Base-by-base conservation (phyloP, 768 basidiomycete species). In the Hebeloma cylindrosporum region DNA sequence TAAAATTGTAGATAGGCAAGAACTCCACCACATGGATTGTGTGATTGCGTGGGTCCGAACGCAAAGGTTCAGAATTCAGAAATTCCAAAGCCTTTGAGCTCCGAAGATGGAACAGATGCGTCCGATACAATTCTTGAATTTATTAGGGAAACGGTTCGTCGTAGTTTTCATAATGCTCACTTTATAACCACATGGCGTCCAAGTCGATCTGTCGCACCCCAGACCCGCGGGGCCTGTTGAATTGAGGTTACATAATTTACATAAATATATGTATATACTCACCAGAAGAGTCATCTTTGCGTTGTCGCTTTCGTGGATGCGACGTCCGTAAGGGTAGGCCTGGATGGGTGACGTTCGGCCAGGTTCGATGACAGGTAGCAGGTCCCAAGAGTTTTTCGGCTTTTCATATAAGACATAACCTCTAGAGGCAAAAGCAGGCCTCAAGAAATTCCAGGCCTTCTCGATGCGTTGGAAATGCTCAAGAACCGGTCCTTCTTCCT, bases 391-490 rank as follows among this genome's bases (percentile, higher is more conserved):
- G 17, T 32, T 21, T 26, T 22, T 13, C 13, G 11, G 22, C 4
- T 25, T 31, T 14, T 16, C 11, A 32, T 54, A 51, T 5, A 53
- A 27, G 2, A 26, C 43, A 25, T 53, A 51, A 16, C 52, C 56
- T 2, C 44, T 43, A 14, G 43, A 37, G 5, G 52, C 47, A 34
- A 54, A 58, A 36, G 53, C 52, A 16, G 53, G 51, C 13, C 18
- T 10, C 30, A 54, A 29, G 18, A 55, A 51, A 31, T 60, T 13
- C 61, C 63, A 55, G n/a, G n/a, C n/a, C n/a, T n/a, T n/a, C n/a
- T n/a, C n/a, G n/a, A n/a, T n/a, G n/a, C n/a, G n/a, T n/a, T n/a
- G n/a, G n/a, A n/a, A n/a, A n/a, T n/a, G n/a, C n/a, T n/a, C n/a
- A n/a, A n/a, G n/a, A n/a, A n/a, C n/a, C n/a, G n/a, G n/a, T n/a